Evolutionary conservation across 768 basidiomycete species (phyloP).

Genomic region (Boletus sp.): DNA sequence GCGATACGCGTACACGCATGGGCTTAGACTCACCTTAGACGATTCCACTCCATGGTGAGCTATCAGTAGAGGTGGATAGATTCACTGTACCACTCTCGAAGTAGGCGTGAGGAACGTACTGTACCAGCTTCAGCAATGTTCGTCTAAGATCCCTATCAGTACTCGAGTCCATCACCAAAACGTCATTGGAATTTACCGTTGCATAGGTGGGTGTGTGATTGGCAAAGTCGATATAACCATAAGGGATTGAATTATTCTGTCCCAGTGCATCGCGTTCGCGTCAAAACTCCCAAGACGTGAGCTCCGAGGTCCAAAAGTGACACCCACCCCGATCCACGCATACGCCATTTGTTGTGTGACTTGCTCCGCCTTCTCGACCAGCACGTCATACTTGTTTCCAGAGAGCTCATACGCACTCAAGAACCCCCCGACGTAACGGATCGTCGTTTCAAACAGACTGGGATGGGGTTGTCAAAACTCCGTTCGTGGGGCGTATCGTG

Average conservation of each 20-base stretch:
- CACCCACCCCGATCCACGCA: constrained; percentile 57
- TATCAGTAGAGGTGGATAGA: constrained; percentile 16
- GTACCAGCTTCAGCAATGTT: constrained; percentile 49
- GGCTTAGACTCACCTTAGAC: constrained; percentile 35
- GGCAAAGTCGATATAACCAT: constrained; percentile 37
- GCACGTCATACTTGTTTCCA: constrained; percentile 43
- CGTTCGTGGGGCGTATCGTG: not conserved
- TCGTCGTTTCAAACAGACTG: constrained; percentile 69
- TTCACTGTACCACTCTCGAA: not conserved
- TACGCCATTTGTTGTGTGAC: constrained; percentile 62
- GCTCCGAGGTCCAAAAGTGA: not conserved
- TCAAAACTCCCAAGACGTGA: not conserved
- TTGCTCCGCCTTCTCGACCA: constrained; percentile 62
- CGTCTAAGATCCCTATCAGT: constrained; percentile 27
- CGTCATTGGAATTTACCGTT: constrained; percentile 26
- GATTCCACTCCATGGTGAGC: constrained; percentile 63
- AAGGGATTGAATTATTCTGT: constrained; percentile 42
- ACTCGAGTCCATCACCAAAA: not conserved
- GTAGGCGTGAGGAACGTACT: constrained; percentile 26
- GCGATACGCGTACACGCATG: not conserved
- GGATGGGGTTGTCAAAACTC: not conserved
- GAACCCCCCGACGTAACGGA: constrained; percentile 68
- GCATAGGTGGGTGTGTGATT: constrained; percentile 29
- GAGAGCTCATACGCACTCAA: constrained; percentile 71
- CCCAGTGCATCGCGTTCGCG: not conserved